Evolutionary conservation across 2,329 filamentous ascomycete genomes (phyloP).

Genomic region (Beauveria medogensis): DNA sequence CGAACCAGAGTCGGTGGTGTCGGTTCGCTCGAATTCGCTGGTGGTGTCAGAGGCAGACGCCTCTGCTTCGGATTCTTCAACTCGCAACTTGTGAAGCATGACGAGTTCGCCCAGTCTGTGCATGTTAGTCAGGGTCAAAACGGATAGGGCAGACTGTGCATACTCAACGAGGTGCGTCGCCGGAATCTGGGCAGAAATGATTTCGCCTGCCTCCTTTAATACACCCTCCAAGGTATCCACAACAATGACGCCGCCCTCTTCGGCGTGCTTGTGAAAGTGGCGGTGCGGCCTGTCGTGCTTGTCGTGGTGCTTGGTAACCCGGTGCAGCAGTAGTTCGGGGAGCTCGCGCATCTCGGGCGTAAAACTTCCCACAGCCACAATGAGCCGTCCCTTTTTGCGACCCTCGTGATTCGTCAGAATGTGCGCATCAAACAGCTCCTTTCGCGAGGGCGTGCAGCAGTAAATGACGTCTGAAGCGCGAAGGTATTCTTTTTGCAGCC

Average conservation of each 20-base stretch:
- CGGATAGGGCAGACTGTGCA: conserved; percentile 20
- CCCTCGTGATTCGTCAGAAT: conserved; percentile 67
- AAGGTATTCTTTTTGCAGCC: conserved; percentile 64
- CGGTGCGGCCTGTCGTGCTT: conserved; percentile 35
- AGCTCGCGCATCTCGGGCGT: conserved; percentile 73
- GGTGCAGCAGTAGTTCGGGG: conserved; percentile 64
- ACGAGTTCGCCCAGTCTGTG: conserved; percentile 66
- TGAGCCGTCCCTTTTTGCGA: conserved; percentile 60
- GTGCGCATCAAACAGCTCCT: conserved; percentile 65
- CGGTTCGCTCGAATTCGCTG: conserved; percentile 23
- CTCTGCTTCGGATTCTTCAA: conserved; percentile 32
- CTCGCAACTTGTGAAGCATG: conserved; percentile 43
- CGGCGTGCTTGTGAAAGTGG: conserved; percentile 60
- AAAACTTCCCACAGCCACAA: conserved; percentile 64
- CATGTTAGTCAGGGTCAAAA: conserved; percentile 10
- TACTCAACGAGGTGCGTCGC: conserved; percentile 74
- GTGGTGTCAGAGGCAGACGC: conserved; percentile 22
- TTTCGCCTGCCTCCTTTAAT: conserved; percentile 75
- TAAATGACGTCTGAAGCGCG: conserved; percentile 73
- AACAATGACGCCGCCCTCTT: conserved; percentile 57
- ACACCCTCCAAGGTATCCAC: conserved; percentile 74
- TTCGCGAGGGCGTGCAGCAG: conserved; percentile 72
- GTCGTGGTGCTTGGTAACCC: conserved; percentile 44
- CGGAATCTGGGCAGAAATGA: conserved; percentile 67
- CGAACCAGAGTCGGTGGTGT: conserved; percentile 24